A percentile compares a stretch with the other conserved stretches of the same genome.
Conservation (phyloP, 495 filamentous ascomycete genomes). For the Hypoxylon crocopeplum region DNA sequence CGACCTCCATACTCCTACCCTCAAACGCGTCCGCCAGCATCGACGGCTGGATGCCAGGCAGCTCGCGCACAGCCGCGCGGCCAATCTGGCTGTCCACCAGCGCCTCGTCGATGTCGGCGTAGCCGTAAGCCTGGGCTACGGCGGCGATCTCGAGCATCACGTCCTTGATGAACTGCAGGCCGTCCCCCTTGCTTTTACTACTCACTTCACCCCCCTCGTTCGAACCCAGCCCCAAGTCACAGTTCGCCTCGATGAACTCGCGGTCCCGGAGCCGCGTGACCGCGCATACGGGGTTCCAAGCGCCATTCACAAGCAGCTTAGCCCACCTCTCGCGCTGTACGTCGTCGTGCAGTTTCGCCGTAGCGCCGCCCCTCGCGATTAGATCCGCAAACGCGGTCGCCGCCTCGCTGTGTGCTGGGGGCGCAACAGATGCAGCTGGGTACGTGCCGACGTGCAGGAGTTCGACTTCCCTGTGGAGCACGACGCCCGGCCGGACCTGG, state of each 20-base stretch:
- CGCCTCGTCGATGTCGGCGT: constrained; percentile 47
- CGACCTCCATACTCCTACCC: constrained; percentile 54
- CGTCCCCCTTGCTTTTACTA: constrained; percentile 11
- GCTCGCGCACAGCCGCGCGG: constrained; percentile 40
- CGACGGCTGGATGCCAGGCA: constrained; percentile 51
- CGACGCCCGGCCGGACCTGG: constrained; percentile 46
- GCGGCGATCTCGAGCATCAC: constrained; percentile 60
- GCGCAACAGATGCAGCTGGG: constrained; percentile 39
- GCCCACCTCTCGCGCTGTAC: constrained; percentile 60
- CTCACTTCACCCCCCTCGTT: neutral
- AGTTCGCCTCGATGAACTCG: constrained; percentile 48
- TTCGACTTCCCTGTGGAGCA: constrained; percentile 46
- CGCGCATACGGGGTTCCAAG: constrained; percentile 62
- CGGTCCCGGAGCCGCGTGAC: constrained; percentile 53
- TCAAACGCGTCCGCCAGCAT: constrained; percentile 56
- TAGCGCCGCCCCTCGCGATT: constrained; percentile 46
- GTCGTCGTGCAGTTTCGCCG: constrained; percentile 50
- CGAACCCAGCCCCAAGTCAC: neutral
- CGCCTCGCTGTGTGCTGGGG: constrained; percentile 31
- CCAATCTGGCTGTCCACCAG: constrained; percentile 47
- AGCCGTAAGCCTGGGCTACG: constrained; percentile 52
- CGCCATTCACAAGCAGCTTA: constrained; percentile 58
- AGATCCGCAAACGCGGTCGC: constrained; percentile 48
- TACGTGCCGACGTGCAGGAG: constrained; percentile 56
- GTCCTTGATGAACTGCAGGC: constrained; percentile 44